These are phyloP conservation scores for Blastobotrys raffinosifermentans DNA, from an alignment of 1,139 yeast genomes.

Conservation along the genomic window DNA sequence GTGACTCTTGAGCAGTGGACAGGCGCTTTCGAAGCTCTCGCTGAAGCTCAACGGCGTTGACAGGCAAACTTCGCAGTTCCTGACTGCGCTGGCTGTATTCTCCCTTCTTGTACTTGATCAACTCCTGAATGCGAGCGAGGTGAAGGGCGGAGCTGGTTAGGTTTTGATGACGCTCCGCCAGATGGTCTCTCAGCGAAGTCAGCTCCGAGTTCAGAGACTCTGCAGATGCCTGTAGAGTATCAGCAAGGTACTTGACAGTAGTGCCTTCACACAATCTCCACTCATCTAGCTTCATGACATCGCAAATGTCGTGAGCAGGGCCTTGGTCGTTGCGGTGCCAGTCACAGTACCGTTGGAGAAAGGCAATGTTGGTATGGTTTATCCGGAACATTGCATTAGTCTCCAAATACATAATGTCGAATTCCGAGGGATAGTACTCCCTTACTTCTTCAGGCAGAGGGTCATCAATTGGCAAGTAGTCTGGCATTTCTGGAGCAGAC, in stretches of 20 bases:
- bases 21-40: slow-evolving; percentile 16
- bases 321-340: slow-evolving; percentile 11
- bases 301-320: slow-evolving; percentile 12
- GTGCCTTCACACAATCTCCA: slow-evolving; percentile 22
- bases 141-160: slow-evolving; percentile 16
- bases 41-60: slow-evolving; percentile 24
- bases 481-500: slow-evolving; percentile 5
- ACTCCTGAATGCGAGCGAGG: slow-evolving; percentile 20
- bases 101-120: slow-evolving; percentile 16
- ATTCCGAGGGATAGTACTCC: slow-evolving; percentile 5
- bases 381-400: slow-evolving; percentile 18
- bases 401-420: slow-evolving; percentile 16
- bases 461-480: slow-evolving; percentile 2
- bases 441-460: slow-evolving; percentile 3
- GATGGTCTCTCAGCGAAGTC: no score
- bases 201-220: no score
- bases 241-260: slow-evolving; percentile 15
- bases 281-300: slow-evolving; percentile 14
- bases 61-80: slow-evolving; percentile 21
- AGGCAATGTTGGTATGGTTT: slow-evolving; percentile 10
- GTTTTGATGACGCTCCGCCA: no score
- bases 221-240: no score
- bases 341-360: slow-evolving; percentile 4
- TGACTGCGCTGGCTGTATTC: slow-evolving; percentile 19
- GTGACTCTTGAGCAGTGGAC: slow-evolving; percentile 15